Evolutionary conservation across 192 early-diverging fungal species (phyloP).

Genomic region (Dissophora globulifera): DNA sequence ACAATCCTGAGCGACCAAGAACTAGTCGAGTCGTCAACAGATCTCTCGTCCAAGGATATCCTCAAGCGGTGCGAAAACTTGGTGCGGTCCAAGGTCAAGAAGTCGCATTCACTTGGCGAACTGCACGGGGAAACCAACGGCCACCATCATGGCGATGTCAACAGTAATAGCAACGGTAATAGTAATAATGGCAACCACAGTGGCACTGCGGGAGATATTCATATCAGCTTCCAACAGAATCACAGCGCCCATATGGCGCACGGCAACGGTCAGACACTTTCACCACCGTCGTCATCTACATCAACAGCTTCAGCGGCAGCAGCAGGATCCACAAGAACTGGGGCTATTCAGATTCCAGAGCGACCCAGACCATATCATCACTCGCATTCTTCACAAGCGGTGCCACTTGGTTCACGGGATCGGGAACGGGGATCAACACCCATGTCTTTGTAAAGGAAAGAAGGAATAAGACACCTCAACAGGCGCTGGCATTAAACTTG

Average conservation of each 20-base stretch:
- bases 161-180: background rate
- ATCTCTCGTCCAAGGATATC: slow-evolving; percentile 64
- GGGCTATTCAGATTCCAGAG: slow-evolving; percentile 39
- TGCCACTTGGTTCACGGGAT: slow-evolving; percentile 3
- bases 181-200: background rate
- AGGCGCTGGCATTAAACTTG: no score
- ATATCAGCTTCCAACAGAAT: no score
- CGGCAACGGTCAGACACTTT: no score
- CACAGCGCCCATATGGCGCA: no score
- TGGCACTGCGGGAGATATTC: background rate
- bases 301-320: slow-evolving; percentile 18
- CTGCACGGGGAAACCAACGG: slow-evolving; percentile 38
- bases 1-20: slow-evolving; percentile 61
- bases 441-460: slow-evolving; percentile 36
- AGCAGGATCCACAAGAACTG: background rate
- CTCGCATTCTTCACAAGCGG: slow-evolving; percentile 46
- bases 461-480: no score
- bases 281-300: no score
- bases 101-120: slow-evolving; percentile 52
- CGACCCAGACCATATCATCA: slow-evolving; percentile 48
- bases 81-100: slow-evolving; percentile 56
- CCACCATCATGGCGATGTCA: no score
- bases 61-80: slow-evolving; percentile 65
- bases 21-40: slow-evolving; percentile 57
- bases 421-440: slow-evolving; percentile 42